Evolutionary conservation across 75 land plant genomes (phyloP).

Genomic region (Picea glauca): DNA sequence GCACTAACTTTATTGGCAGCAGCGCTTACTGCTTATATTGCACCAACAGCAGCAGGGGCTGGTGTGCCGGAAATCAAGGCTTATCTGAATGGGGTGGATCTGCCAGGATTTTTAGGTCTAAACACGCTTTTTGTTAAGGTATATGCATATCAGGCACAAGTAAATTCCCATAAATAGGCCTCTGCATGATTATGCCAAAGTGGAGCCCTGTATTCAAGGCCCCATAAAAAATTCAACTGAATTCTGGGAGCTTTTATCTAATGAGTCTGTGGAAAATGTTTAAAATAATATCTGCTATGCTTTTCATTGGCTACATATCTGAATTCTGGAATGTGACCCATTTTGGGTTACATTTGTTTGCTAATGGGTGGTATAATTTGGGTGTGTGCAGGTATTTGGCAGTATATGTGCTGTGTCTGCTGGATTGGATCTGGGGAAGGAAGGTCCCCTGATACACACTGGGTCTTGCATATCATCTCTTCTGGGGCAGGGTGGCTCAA

Average conservation of each 20-base stretch:
- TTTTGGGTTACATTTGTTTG: too few relatives aligned
- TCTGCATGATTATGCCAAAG: too few relatives aligned
- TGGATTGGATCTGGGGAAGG: conserved; percentile 78
- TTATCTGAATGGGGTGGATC: conserved; percentile 87
- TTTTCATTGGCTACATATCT: too few relatives aligned
- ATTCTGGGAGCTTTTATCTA: too few relatives aligned
- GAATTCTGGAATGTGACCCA: too few relatives aligned
- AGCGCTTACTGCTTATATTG: conserved; percentile 53
- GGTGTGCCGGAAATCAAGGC: conserved; percentile 95
- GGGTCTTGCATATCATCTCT: conserved; percentile 77
- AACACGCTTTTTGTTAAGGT: too few relatives aligned
- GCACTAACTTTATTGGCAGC: conserved; percentile 44
- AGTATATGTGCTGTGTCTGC: conserved; percentile 80
- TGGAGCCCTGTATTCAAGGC: too few relatives aligned
- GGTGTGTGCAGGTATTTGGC: conserved; percentile 56
- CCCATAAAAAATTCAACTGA: too few relatives aligned
- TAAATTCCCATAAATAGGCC: too few relatives aligned
- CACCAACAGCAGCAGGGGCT: conserved; percentile 88
- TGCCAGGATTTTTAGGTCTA: conserved; percentile 21
- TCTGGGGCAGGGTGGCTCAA: conserved; percentile 76
- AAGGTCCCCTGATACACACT: conserved; percentile 85
- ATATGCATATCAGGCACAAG: too few relatives aligned
- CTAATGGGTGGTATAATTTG: not conserved
- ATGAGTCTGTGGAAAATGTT: too few relatives aligned
- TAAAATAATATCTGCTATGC: too few relatives aligned